These are phyloP conservation scores for Mortierella sp. DNA, from an alignment of 371 early-diverging fungal species.

Conservation along the genomic window DNA sequence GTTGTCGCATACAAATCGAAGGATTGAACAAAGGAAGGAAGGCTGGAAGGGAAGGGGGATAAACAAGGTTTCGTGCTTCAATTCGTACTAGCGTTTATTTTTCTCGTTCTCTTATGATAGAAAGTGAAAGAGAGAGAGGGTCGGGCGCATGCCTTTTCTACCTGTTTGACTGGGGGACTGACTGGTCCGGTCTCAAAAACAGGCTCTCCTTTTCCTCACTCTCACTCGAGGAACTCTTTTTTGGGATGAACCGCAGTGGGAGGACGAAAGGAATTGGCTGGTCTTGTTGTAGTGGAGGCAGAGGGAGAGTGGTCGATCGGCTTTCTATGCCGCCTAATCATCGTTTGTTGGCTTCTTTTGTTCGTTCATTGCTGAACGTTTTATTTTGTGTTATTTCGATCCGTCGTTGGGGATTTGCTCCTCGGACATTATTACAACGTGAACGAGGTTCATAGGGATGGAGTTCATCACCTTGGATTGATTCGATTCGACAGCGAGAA, in stretches of 20 bases:
- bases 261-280: background rate
- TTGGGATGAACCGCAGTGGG: slow-evolving; percentile 6
- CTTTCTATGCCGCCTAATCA: slow-evolving; percentile 5
- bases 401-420: slow-evolving; percentile 1
- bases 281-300: background rate
- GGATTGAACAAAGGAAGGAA: background rate
- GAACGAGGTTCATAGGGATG: background rate
- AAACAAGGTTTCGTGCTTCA: slow-evolving; percentile 13
- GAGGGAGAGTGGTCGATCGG: background rate
- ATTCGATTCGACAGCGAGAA: background rate
- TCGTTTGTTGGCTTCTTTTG: background rate
- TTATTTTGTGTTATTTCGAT: background rate
- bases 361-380: background rate
- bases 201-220: background rate
- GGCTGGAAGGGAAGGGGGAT: background rate
- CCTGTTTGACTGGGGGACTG: background rate
- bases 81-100: background rate
- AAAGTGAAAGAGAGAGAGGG: background rate
- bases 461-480: background rate
- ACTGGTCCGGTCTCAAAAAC: background rate
- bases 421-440: background rate
- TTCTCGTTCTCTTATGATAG: background rate
- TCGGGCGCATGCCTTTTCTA: slow-evolving; percentile 1
- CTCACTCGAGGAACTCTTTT: background rate
- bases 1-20: background rate